Evolutionary conservation across 306 rosid genomes (phyloP), one percentile per base, ranked within the genome.

Genomic region (Leucaena leucocephala): DNA sequence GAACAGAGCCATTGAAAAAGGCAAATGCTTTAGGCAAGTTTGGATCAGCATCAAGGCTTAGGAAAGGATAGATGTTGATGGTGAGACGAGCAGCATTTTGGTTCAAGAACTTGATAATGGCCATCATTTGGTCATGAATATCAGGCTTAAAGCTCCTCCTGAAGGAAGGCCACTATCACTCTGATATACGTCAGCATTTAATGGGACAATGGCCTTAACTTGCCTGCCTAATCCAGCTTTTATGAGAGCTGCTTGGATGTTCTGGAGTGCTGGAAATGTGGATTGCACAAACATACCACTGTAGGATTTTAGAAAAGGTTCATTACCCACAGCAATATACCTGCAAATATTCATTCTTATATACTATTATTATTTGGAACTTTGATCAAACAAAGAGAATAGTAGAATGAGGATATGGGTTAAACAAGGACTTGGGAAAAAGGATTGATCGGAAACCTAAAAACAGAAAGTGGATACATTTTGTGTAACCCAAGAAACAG

Each of bases 11-110:
- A 81, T 89, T 88, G 82, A 96, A 96, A 78, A 87, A 96, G 69
- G 98, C 99, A 48, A 84, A 96, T 16, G 91, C 99, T 83, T 90
- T 88, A 7, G 99, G 98, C 82, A 96, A 96, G 58, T 96, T 67
- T 0, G 98, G 96, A 71, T 96, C 99, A 6, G 98, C 90, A 49
- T 96, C 90, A 50, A 96, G 91, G 82, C 99, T 96, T 43, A 96
- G 98, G 81, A 96, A 96, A 1, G 98, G 99, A 83, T 96, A 96
- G 85, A 96, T 96, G 85, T 93, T 96, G 77, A 96, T 91, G 74
- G 93, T 83, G 59, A 96, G 84, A 64, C 94, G 92, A 8, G 80
- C 83, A 50, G 65, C 86, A 11, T 78, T 93, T 86, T 85, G 87
- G 80, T 73, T 86, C 3, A 96, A 93, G 7, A 93, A 96, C 82